Conservation (phyloP, 208 protist species). For the Tritrichomonas musculus region DNA sequence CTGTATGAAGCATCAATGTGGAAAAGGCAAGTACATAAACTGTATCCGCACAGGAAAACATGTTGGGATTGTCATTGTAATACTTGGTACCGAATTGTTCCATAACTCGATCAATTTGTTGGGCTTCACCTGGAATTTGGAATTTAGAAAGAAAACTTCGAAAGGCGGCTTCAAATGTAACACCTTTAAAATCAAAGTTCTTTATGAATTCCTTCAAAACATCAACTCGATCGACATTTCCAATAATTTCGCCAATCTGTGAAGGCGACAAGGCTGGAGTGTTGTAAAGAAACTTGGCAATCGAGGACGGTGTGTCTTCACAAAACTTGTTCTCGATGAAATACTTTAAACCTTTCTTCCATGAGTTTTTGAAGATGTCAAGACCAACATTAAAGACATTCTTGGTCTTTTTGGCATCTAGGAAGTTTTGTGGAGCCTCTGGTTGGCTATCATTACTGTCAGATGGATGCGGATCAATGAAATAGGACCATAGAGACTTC, state of each 20-base stretch:
- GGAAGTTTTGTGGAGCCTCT: not conserved
- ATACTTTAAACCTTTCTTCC: not conserved
- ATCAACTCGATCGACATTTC: not conserved
- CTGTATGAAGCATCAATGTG: slow-evolving; percentile 57
- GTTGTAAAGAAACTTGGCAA: not conserved
- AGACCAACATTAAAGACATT: not conserved
- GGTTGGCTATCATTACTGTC: not conserved
- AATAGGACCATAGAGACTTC: slow-evolving; percentile 2
- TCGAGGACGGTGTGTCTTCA: not conserved
- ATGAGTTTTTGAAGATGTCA: not conserved
- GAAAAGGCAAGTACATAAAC: slow-evolving; percentile 53
- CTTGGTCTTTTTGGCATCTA: slow-evolving; percentile 13
- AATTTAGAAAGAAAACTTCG: slow-evolving; percentile 38
- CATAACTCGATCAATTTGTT: slow-evolving; percentile 57
- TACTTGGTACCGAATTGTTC: slow-evolving; percentile 50
- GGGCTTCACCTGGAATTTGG: slow-evolving; percentile 53
- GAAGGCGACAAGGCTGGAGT: not conserved
- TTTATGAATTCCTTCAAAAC: not conserved
- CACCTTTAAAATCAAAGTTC: not conserved
- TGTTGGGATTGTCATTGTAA: slow-evolving; percentile 40
- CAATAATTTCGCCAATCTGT: not conserved
- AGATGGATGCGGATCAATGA: not conserved
- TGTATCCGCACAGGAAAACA: slow-evolving; percentile 46
- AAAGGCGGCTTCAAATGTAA: slow-evolving; percentile 35
- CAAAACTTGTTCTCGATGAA: not conserved